A percentile compares a stretch with the other conserved stretches of the same genome.
Conservation (phyloP, 371 early-diverging fungal species). For the Umbelopsis sp. region DNA sequence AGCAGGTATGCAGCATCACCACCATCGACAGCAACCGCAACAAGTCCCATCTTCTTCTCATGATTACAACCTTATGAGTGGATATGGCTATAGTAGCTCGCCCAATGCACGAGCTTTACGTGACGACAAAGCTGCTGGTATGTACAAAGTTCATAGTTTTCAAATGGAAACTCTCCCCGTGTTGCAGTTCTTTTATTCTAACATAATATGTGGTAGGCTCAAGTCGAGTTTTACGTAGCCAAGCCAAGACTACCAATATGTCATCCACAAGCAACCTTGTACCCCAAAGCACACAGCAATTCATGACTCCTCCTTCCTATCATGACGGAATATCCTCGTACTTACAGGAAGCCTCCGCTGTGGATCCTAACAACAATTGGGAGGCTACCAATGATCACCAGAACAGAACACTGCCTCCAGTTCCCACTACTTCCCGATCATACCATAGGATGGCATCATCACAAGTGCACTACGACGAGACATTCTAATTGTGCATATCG, state of each 20-base stretch:
- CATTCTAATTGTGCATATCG: conserved; percentile 4
- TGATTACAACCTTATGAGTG: conserved; percentile 11
- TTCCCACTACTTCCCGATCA: conserved; percentile 14
- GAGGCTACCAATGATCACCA: conserved; percentile 12
- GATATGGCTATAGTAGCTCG: conserved; percentile 12
- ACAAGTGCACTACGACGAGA: conserved; percentile 1
- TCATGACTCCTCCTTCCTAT: conserved; percentile 14
- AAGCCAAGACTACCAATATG: conserved; percentile 13
- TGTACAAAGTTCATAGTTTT: not conserved
- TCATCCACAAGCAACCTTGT: conserved; percentile 16
- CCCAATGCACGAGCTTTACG: conserved; percentile 9
- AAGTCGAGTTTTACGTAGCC: conserved; percentile 11
- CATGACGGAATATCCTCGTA: conserved; percentile 14
- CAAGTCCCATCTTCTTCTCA: conserved; percentile 11
- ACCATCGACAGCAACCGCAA: conserved; percentile 20
- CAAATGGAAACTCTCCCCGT: not conserved
- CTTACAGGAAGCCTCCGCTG: conserved; percentile 9
- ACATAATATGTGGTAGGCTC: not conserved
- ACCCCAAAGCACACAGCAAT: conserved; percentile 16
- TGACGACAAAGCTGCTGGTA: conserved; percentile 1
- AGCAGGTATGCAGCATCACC: conserved; percentile 18
- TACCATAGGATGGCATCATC: conserved; percentile 16
- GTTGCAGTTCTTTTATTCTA: not conserved
- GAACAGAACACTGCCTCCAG: conserved; percentile 18
- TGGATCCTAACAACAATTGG: conserved; percentile 11